These are phyloP conservation scores for Hanseniaspora jakobsenii DNA, from an alignment of 805 yeast genomes.

Conservation along the genomic window DNA sequence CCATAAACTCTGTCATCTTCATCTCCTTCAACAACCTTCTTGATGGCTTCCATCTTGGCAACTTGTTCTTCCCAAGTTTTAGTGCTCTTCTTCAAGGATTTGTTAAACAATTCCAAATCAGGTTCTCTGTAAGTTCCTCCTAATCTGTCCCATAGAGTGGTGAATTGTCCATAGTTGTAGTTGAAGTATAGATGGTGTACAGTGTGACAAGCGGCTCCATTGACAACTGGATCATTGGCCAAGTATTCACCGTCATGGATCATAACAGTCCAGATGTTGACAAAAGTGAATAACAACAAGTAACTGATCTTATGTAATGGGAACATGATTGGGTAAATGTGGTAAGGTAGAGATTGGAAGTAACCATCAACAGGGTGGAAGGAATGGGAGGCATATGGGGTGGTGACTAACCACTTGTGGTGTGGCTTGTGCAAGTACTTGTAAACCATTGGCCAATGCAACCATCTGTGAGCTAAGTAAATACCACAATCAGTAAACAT, in stretches of 20 bases:
- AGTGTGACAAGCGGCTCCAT: slow-evolving; percentile 98
- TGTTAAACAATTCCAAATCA: slow-evolving; percentile 71
- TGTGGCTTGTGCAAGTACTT: slow-evolving; percentile 88
- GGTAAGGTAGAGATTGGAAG: slow-evolving; percentile 86
- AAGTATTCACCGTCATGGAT: slow-evolving; percentile 95
- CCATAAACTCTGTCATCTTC: slow-evolving; percentile 65
- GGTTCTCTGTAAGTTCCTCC: slow-evolving; percentile 92
- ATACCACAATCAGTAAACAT: slow-evolving; percentile 91
- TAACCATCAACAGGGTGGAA: slow-evolving; percentile 98
- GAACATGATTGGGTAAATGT: slow-evolving; percentile 78
- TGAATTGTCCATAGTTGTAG: slow-evolving; percentile 96
- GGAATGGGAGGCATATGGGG: slow-evolving; percentile 96
- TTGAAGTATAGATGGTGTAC: slow-evolving; percentile 93
- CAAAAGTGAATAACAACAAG: slow-evolving; percentile 71
- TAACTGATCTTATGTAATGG: slow-evolving; percentile 84
- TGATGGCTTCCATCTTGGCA: slow-evolving; percentile 63
- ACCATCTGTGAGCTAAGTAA: slow-evolving; percentile 79
- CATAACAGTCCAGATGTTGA: slow-evolving; percentile 96
- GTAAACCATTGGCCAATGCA: slow-evolving; percentile 88
- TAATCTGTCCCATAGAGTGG: slow-evolving; percentile 94
- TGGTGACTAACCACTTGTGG: slow-evolving; percentile 97
- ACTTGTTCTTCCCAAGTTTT: slow-evolving; percentile 61
- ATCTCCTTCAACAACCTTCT: slow-evolving; percentile 68
- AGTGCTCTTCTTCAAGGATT: slow-evolving; percentile 42
- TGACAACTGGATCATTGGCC: slow-evolving; percentile 84